Base-by-base conservation (phyloP, 805 yeast genomes). In the Candida maesae region DNA sequence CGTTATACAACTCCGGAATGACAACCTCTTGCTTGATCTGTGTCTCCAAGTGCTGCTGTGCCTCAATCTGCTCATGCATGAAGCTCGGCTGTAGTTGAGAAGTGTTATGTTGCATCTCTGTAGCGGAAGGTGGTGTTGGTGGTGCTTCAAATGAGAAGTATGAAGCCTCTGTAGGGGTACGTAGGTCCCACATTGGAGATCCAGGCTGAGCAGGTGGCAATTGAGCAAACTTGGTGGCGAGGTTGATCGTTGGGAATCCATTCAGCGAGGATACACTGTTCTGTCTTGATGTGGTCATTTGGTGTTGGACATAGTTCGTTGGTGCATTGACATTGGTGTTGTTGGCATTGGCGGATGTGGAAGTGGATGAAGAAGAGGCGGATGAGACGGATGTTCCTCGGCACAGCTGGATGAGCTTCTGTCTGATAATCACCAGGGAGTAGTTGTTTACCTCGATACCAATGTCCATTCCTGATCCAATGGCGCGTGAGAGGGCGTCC, bases 401-500 rank as follows among this genome's bases (percentile, higher is more conserved):
- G 24, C 58, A 55, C 7, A 56, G 38, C 32, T 55, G 60, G 33
- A 64, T 56, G 17, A 70, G 47, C 33, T 62, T 59, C 39, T 64
- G 67, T 48, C 73, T 63, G n/a, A 68, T 64, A 28, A 61, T 49
- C 8, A 65, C 59, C 15, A 70, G 44, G 4, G 68, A 52, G 51
- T 66, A 61, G 45, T 63, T 61, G 44, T 62, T 64, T 24, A 60
- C 53, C 33, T 66, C 70, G 29, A 59, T 53, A 2, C 73, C 74
- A 19, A 67, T 58, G 8, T 64, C 68, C 5, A 68, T 50, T 5
- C 57, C 60, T 6, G 45, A 46, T 5, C 44, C 53, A 23, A 59
- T 51, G 0, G 73, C 68, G 35, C 49, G 45, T 43, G 66, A 64
- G 23, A 76, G 61, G 20, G 82, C 71, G 32, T 74, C 69, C 51